Percentiles rank a stretch among this genome's conserved stretches.
Conservation (phyloP, 2,329 filamentous ascomycete genomes). For the Blastomyces gilchristii region DNA sequence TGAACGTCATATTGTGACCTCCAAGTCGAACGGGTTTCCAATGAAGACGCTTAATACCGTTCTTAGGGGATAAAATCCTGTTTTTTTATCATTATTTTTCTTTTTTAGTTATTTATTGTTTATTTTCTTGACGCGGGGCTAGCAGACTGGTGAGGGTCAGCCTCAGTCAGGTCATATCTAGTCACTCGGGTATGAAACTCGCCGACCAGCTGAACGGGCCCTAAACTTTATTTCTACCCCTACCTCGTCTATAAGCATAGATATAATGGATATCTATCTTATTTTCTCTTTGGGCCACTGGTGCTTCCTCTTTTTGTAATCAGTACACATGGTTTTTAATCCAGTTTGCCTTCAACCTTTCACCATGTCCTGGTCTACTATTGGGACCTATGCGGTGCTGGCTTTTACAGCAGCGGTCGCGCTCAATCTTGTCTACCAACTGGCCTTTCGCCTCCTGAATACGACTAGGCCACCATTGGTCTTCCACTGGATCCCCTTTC, state of each 20-base stretch:
- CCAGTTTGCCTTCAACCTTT: background rate
- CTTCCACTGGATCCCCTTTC: conserved; percentile 63
- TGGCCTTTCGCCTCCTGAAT: conserved; percentile 51
- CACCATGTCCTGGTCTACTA: background rate
- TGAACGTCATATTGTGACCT: background rate
- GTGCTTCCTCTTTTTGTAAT: background rate
- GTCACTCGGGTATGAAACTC: background rate
- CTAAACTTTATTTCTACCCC: background rate
- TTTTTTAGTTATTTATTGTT: no score
- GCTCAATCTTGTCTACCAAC: conserved; percentile 65
- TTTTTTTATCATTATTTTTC: background rate
- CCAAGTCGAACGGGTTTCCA: background rate
- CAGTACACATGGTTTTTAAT: background rate
- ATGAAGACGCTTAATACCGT: background rate
- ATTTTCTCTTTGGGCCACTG: background rate
- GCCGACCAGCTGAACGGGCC: background rate
- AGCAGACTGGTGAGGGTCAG: background rate
- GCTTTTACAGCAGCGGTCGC: conserved; percentile 37
- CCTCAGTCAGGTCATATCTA: background rate
- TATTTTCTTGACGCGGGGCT: background rate
- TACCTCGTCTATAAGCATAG: background rate
- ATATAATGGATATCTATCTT: background rate
- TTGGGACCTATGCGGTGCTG: background rate
- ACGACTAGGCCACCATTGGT: conserved; percentile 58
- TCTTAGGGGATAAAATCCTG: background rate